Evolutionary conservation across 108 stramenopile species (phyloP).

Genomic region (Nitzschia putrida): DNA sequence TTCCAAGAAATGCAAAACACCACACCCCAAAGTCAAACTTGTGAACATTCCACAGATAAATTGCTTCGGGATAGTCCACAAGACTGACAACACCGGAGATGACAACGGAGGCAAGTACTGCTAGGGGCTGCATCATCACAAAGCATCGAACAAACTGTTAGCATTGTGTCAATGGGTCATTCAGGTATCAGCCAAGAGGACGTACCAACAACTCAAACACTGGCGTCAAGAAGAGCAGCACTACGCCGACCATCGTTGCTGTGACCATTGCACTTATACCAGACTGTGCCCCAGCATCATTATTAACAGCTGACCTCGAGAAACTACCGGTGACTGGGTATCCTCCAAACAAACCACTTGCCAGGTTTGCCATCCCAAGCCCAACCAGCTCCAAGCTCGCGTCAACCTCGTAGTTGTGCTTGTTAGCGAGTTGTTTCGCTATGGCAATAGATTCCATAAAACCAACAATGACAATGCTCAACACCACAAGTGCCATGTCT

Average conservation of each 20-base stretch:
- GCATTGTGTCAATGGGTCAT: neutral
- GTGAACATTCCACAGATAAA: slow-evolving; percentile 63
- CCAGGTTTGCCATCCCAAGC: slow-evolving; percentile 73
- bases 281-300: slow-evolving; percentile 64
- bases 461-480: slow-evolving; percentile 61
- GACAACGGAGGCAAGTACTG: slow-evolving; percentile 63
- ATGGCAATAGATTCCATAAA: slow-evolving; percentile 86
- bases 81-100: slow-evolving; percentile 69
- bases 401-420: slow-evolving; percentile 77
- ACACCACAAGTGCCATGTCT: slow-evolving; percentile 35
- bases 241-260: slow-evolving; percentile 60
- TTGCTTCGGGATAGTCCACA: slow-evolving; percentile 62
- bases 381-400: slow-evolving; percentile 75
- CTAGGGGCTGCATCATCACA: slow-evolving; percentile 33
- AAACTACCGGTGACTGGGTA: slow-evolving; percentile 79
- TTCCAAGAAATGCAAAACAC: slow-evolving; percentile 56
- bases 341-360: slow-evolving; percentile 59
- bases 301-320: slow-evolving; percentile 75
- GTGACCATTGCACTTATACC: slow-evolving; percentile 67
- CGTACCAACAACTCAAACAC: slow-evolving; percentile 74
- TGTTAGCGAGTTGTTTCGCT: slow-evolving; percentile 64
- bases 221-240: slow-evolving; percentile 70
- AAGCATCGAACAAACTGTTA: neutral
- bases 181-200: neutral
- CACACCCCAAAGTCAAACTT: slow-evolving; percentile 67